Percentiles rank a stretch among this genome's conserved stretches.
Evolutionary conservation across 306 rosid species (phyloP).

Genomic region (Canavalia ensiformis): DNA sequence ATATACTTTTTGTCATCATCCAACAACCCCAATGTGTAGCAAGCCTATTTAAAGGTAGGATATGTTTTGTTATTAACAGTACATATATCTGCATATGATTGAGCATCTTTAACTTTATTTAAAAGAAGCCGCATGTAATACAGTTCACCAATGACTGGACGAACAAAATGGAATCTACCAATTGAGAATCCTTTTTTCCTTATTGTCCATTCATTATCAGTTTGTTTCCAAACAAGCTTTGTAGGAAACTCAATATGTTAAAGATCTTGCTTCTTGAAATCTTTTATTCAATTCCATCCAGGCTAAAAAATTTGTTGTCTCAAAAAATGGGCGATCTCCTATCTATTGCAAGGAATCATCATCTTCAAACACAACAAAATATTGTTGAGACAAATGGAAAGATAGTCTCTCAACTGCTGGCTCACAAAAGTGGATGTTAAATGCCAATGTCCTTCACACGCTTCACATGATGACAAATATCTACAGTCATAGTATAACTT

Average conservation of each 20-base stretch:
- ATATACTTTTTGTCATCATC: background rate
- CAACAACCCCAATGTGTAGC: no score
- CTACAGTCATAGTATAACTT: no score
- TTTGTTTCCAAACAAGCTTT: background rate
- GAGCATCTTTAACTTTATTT: background rate
- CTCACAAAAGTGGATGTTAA: no score
- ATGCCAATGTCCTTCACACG: no score
- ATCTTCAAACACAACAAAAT: no score
- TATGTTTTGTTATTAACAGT: no score
- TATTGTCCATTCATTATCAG: background rate
- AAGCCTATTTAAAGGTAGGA: background rate
- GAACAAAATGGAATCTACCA: background rate
- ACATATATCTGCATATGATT: background rate
- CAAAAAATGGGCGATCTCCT: no score
- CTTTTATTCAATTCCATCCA: background rate
- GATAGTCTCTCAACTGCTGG: no score
- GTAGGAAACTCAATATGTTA: background rate
- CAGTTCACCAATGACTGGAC: background rate
- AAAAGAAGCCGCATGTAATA: background rate
- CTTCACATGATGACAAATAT: no score
- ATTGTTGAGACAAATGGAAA: no score
- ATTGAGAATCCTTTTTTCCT: background rate
- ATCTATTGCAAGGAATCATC: no score
- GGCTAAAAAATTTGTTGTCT: background rate
- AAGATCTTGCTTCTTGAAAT: background rate